Base-by-base conservation (phyloP, 2,329 filamentous ascomycete genomes). In the Albifimbria verrucaria region DNA sequence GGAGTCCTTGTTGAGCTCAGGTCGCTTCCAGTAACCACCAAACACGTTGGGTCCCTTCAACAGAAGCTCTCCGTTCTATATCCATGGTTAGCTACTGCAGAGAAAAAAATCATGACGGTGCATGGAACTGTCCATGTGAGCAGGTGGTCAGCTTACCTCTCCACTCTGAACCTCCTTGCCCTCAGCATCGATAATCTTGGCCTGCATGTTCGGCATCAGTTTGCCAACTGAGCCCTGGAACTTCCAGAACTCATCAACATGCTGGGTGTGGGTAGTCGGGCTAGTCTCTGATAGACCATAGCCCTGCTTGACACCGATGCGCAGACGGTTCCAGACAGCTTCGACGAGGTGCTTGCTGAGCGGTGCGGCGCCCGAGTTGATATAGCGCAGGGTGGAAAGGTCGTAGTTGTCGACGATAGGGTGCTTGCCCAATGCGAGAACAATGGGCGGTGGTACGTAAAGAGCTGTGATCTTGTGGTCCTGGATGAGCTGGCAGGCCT, bases 271-370 rank as follows among this genome's bases (percentile, higher is more conserved):
- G 0, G 90, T 89, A 1, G 85, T 88, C 0, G 92, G 92, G 23
- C 87, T 87, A 15, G 91, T 95, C 74, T 97, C 93, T 5, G 86
- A 91, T 5, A 97, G 79, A 0, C 93, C 93, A 65, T 96, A 97
- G 18, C 90, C 92, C 72, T 97, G 93, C 77, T 96, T 97, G 55
- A 96, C 85, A 2, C 87, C 87, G 20, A 95, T 78, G 49, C 85
- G 85, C 54, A 94, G 82, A 7, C 92, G 83, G 20, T 81, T 71
- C 76, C 90, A 89, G 3, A 94, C 82, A 9, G 84, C 81, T 52
- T 91, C 83, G 1, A 93, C 88, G 2, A 97, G 80, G 57, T 96
- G 91, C 26, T 78, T 76, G 0, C 90, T 93, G 41, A 97, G 75
- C 0, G 93, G 93, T 1, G 93, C 92, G 0, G 92, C 93, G 22